Base-by-base conservation (phyloP, 257 asterid species). In the Datura wrightii region DNA sequence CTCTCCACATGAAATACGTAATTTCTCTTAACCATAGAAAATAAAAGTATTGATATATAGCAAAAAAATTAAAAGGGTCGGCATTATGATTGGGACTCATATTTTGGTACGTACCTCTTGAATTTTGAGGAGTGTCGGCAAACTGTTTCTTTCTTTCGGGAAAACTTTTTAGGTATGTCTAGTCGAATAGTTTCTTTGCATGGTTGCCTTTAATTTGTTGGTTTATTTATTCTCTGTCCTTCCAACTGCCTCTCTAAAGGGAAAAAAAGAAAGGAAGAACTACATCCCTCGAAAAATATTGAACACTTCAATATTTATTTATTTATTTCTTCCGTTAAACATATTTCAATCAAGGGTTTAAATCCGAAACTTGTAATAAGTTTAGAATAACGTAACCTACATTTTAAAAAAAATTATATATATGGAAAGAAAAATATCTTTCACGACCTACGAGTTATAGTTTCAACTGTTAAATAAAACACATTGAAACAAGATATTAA, bases 121-220 rank as follows among this genome's bases (percentile, higher is more conserved):
- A 65, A 65, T 34, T 34, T 34, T 65, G 46, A 65, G n/a, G 46
- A 11, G n/a, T 65, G 82, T 76, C 82, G 82, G 82, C 62, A 76
- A 76, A 4, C 2, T n/a, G n/a, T n/a, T n/a, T n/a, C n/a, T n/a
- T n/a, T n/a, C n/a, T n/a, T n/a, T n/a, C n/a, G n/a, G n/a, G n/a
- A n/a, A n/a, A n/a, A n/a, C 62, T 31, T 76, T 50, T 39, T 39
- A 6, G 13, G 78, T 67, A 67, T 37, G 7, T 66, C 50, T 50
- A 13, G 24, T 24, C 0, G 3, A 74, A 11, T 14, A 74, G 59
- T 48, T 46, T 19, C 18, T 48, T 74, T 74, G 19, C 39, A 67
- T 67, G 74, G 19, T 71, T 10, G 72, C 13, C 52, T 50, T 72
- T 48, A 10, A 19, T 24, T 48, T 74, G 59, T 48, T 74, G 4